phyloP scores from a whole-genome alignment of 345 rosid species.

The Melastoma malabathricum region DNA sequence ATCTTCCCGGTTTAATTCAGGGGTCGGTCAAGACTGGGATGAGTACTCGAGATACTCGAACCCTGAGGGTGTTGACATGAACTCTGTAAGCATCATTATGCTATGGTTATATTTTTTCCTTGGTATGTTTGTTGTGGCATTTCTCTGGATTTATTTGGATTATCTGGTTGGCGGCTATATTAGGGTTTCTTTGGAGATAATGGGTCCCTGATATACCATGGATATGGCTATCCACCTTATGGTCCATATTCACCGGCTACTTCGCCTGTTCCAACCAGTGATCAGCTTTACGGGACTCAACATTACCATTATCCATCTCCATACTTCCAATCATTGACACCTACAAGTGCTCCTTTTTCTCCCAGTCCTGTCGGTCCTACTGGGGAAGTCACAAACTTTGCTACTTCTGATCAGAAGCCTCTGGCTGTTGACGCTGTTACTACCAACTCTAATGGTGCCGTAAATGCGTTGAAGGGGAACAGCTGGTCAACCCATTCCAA shows the following conservation, averaged over 20 bases:
- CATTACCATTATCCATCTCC: slow-evolving; percentile 75
- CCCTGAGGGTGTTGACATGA: slow-evolving; percentile 62
- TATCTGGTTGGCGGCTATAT: slow-evolving; percentile 10
- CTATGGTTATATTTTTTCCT: too few relatives aligned
- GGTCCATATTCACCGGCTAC: slow-evolving; percentile 79
- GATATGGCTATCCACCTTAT: slow-evolving; percentile 57
- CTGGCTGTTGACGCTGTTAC: slow-evolving; percentile 40
- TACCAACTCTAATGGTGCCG: slow-evolving; percentile 28
- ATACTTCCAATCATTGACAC: slow-evolving; percentile 45
- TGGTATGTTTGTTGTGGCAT: background rate
- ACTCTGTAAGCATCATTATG: slow-evolving; percentile 32
- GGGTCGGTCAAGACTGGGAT: slow-evolving; percentile 52
- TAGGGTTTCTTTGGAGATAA: slow-evolving; percentile 72
- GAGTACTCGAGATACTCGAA: slow-evolving; percentile 44
- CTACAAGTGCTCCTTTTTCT: slow-evolving; percentile 34
- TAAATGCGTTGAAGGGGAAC: slow-evolving; percentile 37
- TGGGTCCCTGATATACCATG: slow-evolving; percentile 60
- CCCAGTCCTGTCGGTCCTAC: slow-evolving; percentile 31
- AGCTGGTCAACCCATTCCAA: slow-evolving; percentile 43
- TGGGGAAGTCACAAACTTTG: slow-evolving; percentile 38
- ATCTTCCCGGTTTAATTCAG: slow-evolving; percentile 29
- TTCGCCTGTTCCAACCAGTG: slow-evolving; percentile 78
- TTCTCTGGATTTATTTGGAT: slow-evolving; percentile 1
- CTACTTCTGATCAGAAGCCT: slow-evolving; percentile 47
- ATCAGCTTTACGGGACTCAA: slow-evolving; percentile 69